Evolutionary conservation across 768 basidiomycete genomes (phyloP).

Genomic region (Mycena venus): DNA sequence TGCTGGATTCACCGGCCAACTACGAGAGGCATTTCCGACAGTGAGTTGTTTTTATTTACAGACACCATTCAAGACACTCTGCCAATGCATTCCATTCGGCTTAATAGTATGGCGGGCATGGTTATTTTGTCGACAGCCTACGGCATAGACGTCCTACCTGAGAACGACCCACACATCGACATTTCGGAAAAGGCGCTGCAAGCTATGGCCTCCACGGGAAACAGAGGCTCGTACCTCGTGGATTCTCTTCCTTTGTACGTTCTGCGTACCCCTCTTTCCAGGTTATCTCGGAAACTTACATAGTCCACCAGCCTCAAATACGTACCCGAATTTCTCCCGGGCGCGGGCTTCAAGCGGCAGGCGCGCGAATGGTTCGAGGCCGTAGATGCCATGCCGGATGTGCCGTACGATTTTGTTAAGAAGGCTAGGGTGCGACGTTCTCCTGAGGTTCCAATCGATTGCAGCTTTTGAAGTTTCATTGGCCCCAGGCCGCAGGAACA

Average conservation of each 20-base stretch:
- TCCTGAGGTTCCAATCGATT: too few species aligned
- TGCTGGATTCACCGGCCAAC: neutral
- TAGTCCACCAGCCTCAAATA: constrained; percentile 31
- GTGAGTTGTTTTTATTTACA: neutral
- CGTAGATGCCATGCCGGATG: constrained; percentile 19
- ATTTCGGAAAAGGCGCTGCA: constrained; percentile 20
- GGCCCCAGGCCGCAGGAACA: neutral
- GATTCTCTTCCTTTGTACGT: constrained; percentile 23
- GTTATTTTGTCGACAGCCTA: constrained; percentile 24
- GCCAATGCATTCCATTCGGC: neutral
- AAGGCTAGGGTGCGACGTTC: neutral
- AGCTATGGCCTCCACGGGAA: constrained; percentile 17
- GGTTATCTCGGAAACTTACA: neutral
- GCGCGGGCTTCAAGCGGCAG: constrained; percentile 51
- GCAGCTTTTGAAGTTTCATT: neutral
- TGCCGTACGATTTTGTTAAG: constrained; percentile 6
- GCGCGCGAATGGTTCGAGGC: constrained; percentile 47
- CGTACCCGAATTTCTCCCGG: constrained; percentile 56
- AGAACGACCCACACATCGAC: constrained; percentile 25
- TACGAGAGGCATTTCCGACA: constrained; percentile 26
- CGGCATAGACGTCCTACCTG: constrained; percentile 24
- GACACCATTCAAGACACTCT: neutral
- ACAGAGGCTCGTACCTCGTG: constrained; percentile 10
- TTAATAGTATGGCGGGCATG: constrained; percentile 29
- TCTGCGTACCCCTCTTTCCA: neutral